Evolutionary conservation across 768 basidiomycete species (phyloP), one percentile per base, ranked within the genome.

Genomic region (Collybia nuda): DNA sequence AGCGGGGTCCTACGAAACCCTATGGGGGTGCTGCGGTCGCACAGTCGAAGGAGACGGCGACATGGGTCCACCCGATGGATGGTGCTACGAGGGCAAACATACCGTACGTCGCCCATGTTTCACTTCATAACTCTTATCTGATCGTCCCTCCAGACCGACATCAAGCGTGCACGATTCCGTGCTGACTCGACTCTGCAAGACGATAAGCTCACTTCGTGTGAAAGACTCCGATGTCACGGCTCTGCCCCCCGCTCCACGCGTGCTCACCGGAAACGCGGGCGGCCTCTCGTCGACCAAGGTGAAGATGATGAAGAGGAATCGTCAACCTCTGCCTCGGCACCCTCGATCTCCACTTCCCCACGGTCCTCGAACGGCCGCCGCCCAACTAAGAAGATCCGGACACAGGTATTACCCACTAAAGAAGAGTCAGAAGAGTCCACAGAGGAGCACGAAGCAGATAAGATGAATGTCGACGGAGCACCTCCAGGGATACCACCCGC

Each of bases 81-180:
- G 88, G 88, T 92, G 89, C 59, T 91, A 90, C 58, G 88, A 91
- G 63, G 89, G 89, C 3, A 80, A 77, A 64, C 89, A 92, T 63
- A 90, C 89, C 6, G 84, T 85, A 44, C 53, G 82, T 77, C 18
- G 42, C 26, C 17, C 18, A 6, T 43, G 28, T 26, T 21, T 48
- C 41, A 40, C 22, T 48, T 36, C 24, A 19, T 48, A 32, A 49
- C 38, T 44, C 32, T 47, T 46, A 19, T 40, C 38, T 53, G 48
- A 47, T 24, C 52, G 23, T 21, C 23, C 17, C 44, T 43, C 32
- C 52, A 90, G 88, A 85, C 80, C 1, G 90, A 91, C 57, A 47
- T 67, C 35, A 90, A 80, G 67, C 86, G 90, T 40, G 90, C 90
- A 0, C 76, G 88, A 5, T 92, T 90, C 71, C 81, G 88, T 44